phyloP scores from a whole-genome alignment of 2,329 filamentous ascomycete species.

The Aquanectria penicillioides region DNA sequence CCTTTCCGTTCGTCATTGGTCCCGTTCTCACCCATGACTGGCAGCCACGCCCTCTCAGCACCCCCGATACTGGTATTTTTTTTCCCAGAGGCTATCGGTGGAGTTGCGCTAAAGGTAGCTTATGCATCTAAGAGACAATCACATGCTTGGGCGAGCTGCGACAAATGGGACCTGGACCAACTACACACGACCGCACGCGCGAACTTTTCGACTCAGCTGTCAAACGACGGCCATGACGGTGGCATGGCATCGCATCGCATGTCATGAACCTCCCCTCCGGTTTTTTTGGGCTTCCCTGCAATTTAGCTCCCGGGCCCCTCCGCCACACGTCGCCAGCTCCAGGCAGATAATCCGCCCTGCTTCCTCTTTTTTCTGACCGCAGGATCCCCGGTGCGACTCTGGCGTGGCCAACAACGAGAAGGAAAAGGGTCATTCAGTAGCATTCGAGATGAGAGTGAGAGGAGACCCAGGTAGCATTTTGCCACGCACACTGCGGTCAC shows the following conservation, averaged over 20 bases:
- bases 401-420: conserved; percentile 3
- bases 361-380: conserved; percentile 5
- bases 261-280: background rate
- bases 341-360: background rate
- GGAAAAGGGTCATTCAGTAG: conserved; percentile 16
- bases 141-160: conserved; percentile 36
- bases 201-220: conserved; percentile 17
- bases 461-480: conserved; percentile 1
- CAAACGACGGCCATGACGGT: background rate
- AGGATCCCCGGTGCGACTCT: conserved; percentile 4
- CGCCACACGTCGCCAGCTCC: conserved; percentile 4
- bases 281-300: background rate
- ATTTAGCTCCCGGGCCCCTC: conserved; percentile 26
- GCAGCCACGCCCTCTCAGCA: conserved; percentile 15
- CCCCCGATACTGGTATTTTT: conserved; percentile 32
- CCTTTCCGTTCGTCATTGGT: background rate
- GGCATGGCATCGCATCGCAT: background rate
- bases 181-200: background rate
- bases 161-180: conserved; percentile 1
- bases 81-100: conserved; percentile 32
- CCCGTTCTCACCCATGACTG: background rate
- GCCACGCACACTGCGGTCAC: background rate
- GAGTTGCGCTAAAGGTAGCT: conserved; percentile 17
- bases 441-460: conserved; percentile 3
- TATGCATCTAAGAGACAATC: conserved; percentile 40